Conservation (phyloP, 306 rosid species). For the Cyclanthera cordifolia region DNA sequence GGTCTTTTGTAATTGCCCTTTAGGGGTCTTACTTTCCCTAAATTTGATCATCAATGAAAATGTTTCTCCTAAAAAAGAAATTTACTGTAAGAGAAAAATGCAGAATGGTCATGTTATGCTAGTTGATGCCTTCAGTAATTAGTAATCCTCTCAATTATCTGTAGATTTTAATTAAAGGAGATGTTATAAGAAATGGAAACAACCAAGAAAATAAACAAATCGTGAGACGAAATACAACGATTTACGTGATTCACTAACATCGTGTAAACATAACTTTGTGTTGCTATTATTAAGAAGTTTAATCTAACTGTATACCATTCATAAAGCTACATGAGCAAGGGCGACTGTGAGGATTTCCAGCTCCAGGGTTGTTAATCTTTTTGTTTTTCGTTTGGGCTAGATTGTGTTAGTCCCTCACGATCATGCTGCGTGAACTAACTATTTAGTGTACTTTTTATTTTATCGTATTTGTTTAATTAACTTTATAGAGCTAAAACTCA, state of each 20-base stretch:
- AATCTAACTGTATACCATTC: not conserved
- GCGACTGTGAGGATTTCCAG: not conserved
- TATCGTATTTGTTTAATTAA: not conserved
- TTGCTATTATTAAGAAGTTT: not conserved
- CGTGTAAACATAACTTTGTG: too few relatives aligned
- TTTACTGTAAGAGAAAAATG: not conserved
- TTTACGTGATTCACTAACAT: too few relatives aligned
- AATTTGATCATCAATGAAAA: too few relatives aligned
- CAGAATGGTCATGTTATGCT: not conserved
- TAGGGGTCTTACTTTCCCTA: too few relatives aligned
- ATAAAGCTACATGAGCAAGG: not conserved
- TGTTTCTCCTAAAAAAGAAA: too few relatives aligned
- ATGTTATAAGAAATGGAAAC: too few relatives aligned
- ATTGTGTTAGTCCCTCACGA: not conserved
- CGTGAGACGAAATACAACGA: too few relatives aligned
- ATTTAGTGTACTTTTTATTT: not conserved
- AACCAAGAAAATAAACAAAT: too few relatives aligned
- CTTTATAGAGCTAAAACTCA: not conserved
- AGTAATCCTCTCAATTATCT: not conserved
- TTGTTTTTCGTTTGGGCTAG: not conserved
- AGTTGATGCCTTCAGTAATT: not conserved
- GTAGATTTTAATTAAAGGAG: not conserved
- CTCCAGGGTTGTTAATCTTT: not conserved
- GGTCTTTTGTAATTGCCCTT: too few relatives aligned
- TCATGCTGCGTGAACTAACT: not conserved